phyloP scores from a whole-genome alignment of 257 asterid species.

The Catharanthus roseus region DNA sequence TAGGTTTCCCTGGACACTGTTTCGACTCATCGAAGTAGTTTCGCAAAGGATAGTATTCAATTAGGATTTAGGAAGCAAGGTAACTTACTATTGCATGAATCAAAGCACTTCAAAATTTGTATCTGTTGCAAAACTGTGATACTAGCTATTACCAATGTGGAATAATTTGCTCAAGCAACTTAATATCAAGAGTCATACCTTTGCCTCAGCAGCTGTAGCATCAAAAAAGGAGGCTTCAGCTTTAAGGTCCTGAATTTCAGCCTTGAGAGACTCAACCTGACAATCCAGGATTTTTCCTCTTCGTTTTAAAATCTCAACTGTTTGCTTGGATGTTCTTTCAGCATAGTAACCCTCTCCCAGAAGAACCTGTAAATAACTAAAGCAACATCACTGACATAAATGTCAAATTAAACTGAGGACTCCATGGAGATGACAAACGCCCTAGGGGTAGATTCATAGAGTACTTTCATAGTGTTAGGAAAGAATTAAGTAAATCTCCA shows the following conservation, averaged over 20 bases:
- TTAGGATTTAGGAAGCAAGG: too few species aligned
- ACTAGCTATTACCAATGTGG: neutral
- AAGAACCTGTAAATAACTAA: constrained; percentile 51
- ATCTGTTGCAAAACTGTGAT: neutral
- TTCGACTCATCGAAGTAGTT: neutral
- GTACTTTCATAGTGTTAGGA: neutral
- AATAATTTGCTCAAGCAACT: neutral
- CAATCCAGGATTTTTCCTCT: constrained; percentile 61
- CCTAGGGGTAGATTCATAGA: neutral
- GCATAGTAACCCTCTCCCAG: constrained; percentile 83
- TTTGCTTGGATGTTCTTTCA: constrained; percentile 83
- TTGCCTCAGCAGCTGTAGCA: constrained; percentile 66
- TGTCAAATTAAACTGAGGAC: neutral
- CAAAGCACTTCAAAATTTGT: neutral
- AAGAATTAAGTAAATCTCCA: too few species aligned
- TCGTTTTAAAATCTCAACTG: constrained; percentile 70
- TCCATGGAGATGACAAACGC: neutral
- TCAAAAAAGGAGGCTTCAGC: constrained; percentile 77
- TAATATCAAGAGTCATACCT: constrained; percentile 33
- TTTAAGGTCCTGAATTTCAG: constrained; percentile 69
- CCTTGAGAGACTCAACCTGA: constrained; percentile 69
- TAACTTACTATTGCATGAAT: neutral
- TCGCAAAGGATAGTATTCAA: neutral
- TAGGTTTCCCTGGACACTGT: too few species aligned
- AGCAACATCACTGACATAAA: neutral